Evolutionary conservation across 1,284 basidiomycete genomes (phyloP).

Genomic region (Porogramme epimiltina): DNA sequence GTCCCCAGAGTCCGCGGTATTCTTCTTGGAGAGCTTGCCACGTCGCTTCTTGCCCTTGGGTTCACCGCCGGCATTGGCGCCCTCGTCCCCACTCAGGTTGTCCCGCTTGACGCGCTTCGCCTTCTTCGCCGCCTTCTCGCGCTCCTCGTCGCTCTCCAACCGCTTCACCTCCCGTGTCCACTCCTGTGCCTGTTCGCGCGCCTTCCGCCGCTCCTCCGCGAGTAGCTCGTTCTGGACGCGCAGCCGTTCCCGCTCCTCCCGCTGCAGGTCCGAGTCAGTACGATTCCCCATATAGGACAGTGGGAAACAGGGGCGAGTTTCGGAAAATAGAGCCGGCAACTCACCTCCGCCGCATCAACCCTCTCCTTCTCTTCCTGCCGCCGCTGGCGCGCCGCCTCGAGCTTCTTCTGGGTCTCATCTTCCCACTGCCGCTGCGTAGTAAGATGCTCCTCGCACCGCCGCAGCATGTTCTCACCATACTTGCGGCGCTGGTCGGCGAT

Average conservation of each 20-base stretch:
- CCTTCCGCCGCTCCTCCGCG: constrained; percentile 71
- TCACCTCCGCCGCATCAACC: constrained; percentile 60
- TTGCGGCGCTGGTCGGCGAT: constrained; percentile 86
- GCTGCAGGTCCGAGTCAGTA: constrained; percentile 37
- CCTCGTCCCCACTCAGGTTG: constrained; percentile 57
- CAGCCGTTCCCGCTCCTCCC: constrained; percentile 57
- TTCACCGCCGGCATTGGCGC: constrained; percentile 29
- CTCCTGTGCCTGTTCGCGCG: constrained; percentile 78
- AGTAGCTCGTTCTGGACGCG: constrained; percentile 66
- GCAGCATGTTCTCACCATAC: constrained; percentile 85
- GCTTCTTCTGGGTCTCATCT: constrained; percentile 67
- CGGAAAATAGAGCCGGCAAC: constrained; percentile 26
- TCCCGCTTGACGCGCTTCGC: constrained; percentile 47
- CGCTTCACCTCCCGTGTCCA: constrained; percentile 66
- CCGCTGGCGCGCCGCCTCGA: constrained; percentile 72
- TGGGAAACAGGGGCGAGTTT: neutral
- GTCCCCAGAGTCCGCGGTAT: constrained; percentile 26
- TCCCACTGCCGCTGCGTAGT: constrained; percentile 76
- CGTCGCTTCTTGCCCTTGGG: constrained; percentile 31
- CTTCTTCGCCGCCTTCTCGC: constrained; percentile 66
- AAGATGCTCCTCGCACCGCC: constrained; percentile 79
- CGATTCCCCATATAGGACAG: neutral
- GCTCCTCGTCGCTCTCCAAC: constrained; percentile 77
- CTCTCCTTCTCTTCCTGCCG: constrained; percentile 68
- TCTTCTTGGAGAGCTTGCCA: constrained; percentile 26